These are phyloP conservation scores for Ogataea minuta DNA, from an alignment of 805 yeast species.

Conservation along the genomic window DNA sequence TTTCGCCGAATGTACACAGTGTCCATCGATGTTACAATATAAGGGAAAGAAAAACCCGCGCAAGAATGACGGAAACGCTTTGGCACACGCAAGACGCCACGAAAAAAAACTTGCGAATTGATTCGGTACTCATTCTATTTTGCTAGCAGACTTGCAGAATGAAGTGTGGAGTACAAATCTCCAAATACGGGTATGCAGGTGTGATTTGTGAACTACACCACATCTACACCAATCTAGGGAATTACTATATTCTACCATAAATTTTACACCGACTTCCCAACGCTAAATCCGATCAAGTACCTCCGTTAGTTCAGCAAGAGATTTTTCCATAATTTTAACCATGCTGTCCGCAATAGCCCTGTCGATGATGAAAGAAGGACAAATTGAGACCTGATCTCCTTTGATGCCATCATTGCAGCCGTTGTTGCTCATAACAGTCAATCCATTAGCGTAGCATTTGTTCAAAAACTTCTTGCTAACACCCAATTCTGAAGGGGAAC, in stretches of 20 bases:
- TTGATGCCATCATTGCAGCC: constrained; percentile 41
- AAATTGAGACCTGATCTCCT: constrained; percentile 45
- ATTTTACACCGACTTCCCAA: neutral
- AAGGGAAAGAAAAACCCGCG: constrained; percentile 8
- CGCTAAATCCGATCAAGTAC: constrained; percentile 1
- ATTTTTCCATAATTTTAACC: constrained; percentile 15
- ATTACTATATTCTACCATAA: too few species aligned
- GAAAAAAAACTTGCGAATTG: neutral
- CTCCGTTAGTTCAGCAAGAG: constrained; percentile 9
- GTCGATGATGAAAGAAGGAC: constrained; percentile 44
- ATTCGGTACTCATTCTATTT: too few species aligned
- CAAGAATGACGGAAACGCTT: constrained; percentile 12
- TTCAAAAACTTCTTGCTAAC: constrained; percentile 35
- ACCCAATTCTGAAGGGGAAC: constrained; percentile 34
- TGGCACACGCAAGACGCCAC: constrained; percentile 9
- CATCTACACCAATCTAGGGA: neutral
- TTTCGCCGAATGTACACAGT: constrained; percentile 9
- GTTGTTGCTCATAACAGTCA: constrained; percentile 39
- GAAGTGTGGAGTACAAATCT: too few species aligned
- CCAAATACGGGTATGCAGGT: too few species aligned
- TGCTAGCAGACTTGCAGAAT: too few species aligned
- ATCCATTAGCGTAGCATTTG: constrained; percentile 39
- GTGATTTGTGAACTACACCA: neutral
- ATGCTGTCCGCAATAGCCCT: constrained; percentile 37
- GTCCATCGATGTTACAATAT: constrained; percentile 5